Base-by-base conservation (phyloP, 2,329 filamentous ascomycete species). In the Rhinocladiella mackenziei region DNA sequence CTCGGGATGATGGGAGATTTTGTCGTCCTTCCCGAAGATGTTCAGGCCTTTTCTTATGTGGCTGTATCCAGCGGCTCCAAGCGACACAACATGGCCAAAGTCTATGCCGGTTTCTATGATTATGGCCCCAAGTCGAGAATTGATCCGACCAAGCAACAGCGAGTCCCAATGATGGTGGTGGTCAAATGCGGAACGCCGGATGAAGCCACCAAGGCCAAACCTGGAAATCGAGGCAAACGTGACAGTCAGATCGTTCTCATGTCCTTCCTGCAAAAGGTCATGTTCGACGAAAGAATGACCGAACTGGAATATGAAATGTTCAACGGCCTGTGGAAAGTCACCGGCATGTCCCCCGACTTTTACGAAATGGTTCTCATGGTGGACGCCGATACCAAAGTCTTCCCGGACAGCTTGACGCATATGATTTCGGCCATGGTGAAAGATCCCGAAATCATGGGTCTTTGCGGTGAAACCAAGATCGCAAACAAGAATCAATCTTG, bases 251-350 rank as follows among this genome's bases (percentile, higher is more conserved):
- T 98, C 61, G 92, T 98, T 58, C 77, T 98, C 56, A 98, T 98
- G 92, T 96, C 89, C 4, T 98, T 98, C 76, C 72, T 98, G 57
- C 92, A 98, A 64, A 98, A 98, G 72, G 92, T 98, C 62, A 98
- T 98, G 92, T 98, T 98, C 60, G 92, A 98, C 64, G 94, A 98
- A 70, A 86, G 92, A 51, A 98, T 98, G 92, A 98, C 94, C 13
- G 91, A 98, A 66, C 83, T 98, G 39, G 92, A 98, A 66, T 98
- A 89, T 62, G 92, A 98, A 64, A 97, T 98, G 86, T 98, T 98
- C 74, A 98, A 97, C 64, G 92, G 92, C 41, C 76, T 98, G 53
- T 98, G 91, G 89, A 95, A 95, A 66, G 87, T 98, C 32, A 98
- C 92, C 13, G 94, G 94, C 57, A 97, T 98, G 53, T 94, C 89